Conservation (phyloP, 1,284 basidiomycete genomes). For the Microbotryum violaceum region DNA sequence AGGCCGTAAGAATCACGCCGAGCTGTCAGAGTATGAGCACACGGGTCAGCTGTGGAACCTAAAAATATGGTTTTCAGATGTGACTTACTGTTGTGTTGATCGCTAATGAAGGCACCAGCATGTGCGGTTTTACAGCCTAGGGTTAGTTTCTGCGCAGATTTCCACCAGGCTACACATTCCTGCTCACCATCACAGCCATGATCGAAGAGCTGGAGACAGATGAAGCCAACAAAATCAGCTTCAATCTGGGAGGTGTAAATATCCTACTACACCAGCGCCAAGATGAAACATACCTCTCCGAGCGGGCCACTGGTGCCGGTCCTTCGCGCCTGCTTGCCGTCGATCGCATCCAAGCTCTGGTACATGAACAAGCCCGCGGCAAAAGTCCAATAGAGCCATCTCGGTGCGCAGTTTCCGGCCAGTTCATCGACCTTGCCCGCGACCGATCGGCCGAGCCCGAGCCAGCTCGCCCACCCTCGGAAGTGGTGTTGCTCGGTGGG, state of each 20-base stretch:
- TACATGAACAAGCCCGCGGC: conserved; percentile 83
- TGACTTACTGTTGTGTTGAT: conserved; percentile 71
- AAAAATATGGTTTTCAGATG: no score
- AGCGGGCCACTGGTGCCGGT: conserved; percentile 89
- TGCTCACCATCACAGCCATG: conserved; percentile 56
- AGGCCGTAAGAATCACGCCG: conserved; percentile 70
- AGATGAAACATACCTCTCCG: conserved; percentile 2
- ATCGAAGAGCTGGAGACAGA: conserved; percentile 69
- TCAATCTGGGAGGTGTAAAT: background rate
- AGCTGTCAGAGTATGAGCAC: conserved; percentile 48
- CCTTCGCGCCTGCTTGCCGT: conserved; percentile 74
- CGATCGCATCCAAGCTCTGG: conserved; percentile 81
- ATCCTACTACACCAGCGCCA: no score
- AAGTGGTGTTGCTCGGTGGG: conserved; percentile 1
- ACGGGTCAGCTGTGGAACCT: background rate
- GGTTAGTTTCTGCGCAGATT: background rate
- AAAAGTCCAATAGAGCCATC: conserved; percentile 82
- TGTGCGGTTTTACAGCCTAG: background rate
- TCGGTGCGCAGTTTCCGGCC: conserved; percentile 57
- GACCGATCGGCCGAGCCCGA: background rate
- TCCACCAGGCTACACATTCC: background rate
- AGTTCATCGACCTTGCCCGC: background rate
- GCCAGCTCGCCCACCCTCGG: background rate
- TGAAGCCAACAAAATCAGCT: background rate
- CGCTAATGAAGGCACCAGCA: conserved; percentile 68